phyloP scores from a whole-genome alignment of 805 yeast species.

The Ogataea methylovora region DNA sequence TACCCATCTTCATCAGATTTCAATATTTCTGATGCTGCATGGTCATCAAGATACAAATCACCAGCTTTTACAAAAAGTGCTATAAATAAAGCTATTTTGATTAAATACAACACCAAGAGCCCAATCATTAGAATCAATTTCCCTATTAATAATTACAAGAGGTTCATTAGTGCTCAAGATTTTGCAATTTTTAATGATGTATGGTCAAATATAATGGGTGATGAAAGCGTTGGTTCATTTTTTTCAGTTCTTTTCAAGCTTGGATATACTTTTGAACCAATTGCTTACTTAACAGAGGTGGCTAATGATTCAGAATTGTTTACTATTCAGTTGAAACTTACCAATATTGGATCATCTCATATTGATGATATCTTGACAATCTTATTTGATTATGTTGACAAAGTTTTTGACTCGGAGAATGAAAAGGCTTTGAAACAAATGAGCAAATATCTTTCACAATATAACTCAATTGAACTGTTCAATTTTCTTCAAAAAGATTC shows the following conservation, averaged over 20 bases:
- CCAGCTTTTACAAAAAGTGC: constrained; percentile 15
- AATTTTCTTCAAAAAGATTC: constrained; percentile 36
- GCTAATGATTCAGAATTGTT: constrained; percentile 20
- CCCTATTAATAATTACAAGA: constrained; percentile 10
- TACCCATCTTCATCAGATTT: no score
- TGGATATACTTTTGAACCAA: constrained; percentile 29
- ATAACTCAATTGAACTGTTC: constrained; percentile 37
- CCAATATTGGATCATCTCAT: constrained; percentile 36
- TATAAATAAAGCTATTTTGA: constrained; percentile 25
- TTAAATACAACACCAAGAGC: constrained; percentile 23
- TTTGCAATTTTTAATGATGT: constrained; percentile 25
- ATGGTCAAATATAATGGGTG: constrained; percentile 59
- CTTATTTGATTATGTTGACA: constrained; percentile 25
- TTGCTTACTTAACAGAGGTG: constrained; percentile 26
- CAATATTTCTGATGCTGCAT: constrained; percentile 6
- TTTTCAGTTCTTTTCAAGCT: constrained; percentile 28
- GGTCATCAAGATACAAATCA: constrained; percentile 17
- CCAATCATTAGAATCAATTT: constrained; percentile 39
- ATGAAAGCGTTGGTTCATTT: constrained; percentile 48
- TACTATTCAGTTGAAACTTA: constrained; percentile 42
- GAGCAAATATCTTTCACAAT: constrained; percentile 38
- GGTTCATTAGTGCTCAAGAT: constrained; percentile 12
- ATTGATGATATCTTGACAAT: constrained; percentile 25
- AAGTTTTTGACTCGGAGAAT: constrained; percentile 7
- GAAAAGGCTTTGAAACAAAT: constrained; percentile 17